phyloP scores from a whole-genome alignment of 1,139 yeast genomes.

The Yamadazyma spencermartinsiae region DNA sequence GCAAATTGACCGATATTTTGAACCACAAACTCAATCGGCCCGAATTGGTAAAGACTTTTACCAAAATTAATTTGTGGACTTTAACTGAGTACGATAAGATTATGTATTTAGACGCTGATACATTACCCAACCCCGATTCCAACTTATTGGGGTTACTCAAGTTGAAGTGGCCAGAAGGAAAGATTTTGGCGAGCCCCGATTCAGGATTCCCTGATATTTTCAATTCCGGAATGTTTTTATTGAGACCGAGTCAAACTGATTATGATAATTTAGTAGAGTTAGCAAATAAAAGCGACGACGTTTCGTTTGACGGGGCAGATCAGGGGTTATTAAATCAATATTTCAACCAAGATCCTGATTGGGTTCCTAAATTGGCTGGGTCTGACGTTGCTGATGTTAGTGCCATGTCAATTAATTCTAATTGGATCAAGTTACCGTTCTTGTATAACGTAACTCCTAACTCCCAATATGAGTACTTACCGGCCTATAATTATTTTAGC shows the following conservation, averaged over 20 bases:
- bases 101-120: slow-evolving; percentile 81
- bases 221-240: slow-evolving; percentile 81
- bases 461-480: slow-evolving; percentile 77
- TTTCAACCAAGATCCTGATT: slow-evolving; percentile 54
- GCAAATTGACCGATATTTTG: slow-evolving; percentile 26
- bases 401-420: slow-evolving; percentile 17
- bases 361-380: slow-evolving; percentile 28
- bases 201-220: slow-evolving; percentile 95
- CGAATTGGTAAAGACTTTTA: slow-evolving; percentile 68
- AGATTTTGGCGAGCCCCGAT: slow-evolving; percentile 81
- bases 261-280: slow-evolving; percentile 45
- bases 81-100: slow-evolving; percentile 53
- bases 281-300: slow-evolving; percentile 29
- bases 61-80: slow-evolving; percentile 76
- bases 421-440: slow-evolving; percentile 77
- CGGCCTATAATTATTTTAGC: slow-evolving; percentile 69
- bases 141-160: slow-evolving; percentile 29
- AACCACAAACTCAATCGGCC: slow-evolving; percentile 57
- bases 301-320: slow-evolving; percentile 91
- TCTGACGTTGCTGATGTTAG: not conserved
- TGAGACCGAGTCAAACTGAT: slow-evolving; percentile 55
- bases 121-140: slow-evolving; percentile 53
- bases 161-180: slow-evolving; percentile 33
- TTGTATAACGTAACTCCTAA: slow-evolving; percentile 84
- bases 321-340: slow-evolving; percentile 88